Conservation (phyloP, 1,139 yeast species). For the Meyerozyma sp. region DNA sequence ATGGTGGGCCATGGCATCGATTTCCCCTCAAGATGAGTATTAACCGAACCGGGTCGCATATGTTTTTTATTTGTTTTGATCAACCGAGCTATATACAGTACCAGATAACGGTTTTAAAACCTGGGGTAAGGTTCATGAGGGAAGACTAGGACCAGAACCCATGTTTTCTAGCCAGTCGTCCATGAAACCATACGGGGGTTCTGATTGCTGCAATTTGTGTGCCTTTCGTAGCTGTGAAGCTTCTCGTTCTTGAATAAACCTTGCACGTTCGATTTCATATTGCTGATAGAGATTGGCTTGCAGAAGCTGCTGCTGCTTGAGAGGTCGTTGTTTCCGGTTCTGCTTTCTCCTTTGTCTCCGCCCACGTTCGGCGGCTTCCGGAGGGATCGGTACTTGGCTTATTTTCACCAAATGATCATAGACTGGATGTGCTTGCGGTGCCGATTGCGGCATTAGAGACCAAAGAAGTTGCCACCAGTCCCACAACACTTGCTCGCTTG, state of each 20-base stretch:
- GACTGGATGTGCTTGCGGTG: background rate
- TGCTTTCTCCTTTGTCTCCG: background rate
- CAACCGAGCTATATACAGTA: background rate
- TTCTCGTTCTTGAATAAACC: background rate
- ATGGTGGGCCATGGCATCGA: conserved; percentile 1
- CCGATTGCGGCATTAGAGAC: background rate
- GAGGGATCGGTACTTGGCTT: background rate
- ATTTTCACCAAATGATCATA: background rate
- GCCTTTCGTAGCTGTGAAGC: background rate
- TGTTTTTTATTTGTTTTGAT: conserved; percentile 1
- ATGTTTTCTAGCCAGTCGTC: background rate
- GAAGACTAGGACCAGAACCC: background rate
- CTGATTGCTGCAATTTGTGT: background rate
- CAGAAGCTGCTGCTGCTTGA: background rate
- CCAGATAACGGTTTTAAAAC: background rate
- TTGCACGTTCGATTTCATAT: background rate
- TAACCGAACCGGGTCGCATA: background rate
- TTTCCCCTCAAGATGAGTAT: background rate
- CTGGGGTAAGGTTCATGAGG: background rate
- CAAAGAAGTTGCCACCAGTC: conserved; percentile 1
- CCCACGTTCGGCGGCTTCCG: background rate
- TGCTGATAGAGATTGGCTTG: background rate
- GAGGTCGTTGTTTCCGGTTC: background rate
- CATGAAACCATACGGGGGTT: background rate
- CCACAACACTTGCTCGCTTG: background rate